Percentiles rank a stretch among this genome's conserved stretches.
Evolutionary conservation across 768 basidiomycete genomes (phyloP).

Genomic region (Kwoniella europaea): DNA sequence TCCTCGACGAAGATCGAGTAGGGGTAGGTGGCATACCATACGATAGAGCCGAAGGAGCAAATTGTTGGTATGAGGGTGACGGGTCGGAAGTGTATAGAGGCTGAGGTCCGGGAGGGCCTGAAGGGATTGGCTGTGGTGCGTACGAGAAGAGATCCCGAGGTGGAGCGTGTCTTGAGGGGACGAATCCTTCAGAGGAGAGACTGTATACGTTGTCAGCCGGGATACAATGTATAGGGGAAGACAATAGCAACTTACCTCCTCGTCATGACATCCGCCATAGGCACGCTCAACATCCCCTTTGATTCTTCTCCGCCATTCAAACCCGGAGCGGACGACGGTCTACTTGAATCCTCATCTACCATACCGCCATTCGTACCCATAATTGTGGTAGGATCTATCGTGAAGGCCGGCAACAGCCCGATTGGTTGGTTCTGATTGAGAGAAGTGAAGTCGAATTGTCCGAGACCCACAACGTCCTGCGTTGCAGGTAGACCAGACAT

Average conservation of each 20-base stretch:
- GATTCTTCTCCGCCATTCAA: slow-evolving; percentile 36
- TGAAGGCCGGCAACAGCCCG: slow-evolving; percentile 23
- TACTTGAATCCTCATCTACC: slow-evolving; percentile 24
- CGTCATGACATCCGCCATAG: slow-evolving; percentile 38
- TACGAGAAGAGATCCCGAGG: slow-evolving; percentile 46
- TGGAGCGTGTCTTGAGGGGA: slow-evolving; percentile 40
- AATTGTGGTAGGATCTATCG: slow-evolving; percentile 43
- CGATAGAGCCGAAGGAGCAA: slow-evolving; percentile 24
- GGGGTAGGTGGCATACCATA: slow-evolving; percentile 28
- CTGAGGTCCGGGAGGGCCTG: slow-evolving; percentile 37
- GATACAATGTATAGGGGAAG: neutral
- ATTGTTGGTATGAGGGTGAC: slow-evolving; percentile 27
- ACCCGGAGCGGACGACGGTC: slow-evolving; percentile 44
- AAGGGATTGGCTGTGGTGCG: slow-evolving; percentile 41
- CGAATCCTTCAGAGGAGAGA: slow-evolving; percentile 40
- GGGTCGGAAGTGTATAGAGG: slow-evolving; percentile 44
- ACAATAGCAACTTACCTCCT: slow-evolving; percentile 40
- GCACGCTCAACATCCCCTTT: slow-evolving; percentile 47
- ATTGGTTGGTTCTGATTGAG: slow-evolving; percentile 11
- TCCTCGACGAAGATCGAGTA: slow-evolving; percentile 12
- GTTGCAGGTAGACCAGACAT: slow-evolving; percentile 30
- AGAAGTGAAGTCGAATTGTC: slow-evolving; percentile 18
- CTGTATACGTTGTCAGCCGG: slow-evolving; percentile 22
- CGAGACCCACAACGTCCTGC: slow-evolving; percentile 37
- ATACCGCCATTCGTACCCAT: slow-evolving; percentile 25